These are phyloP conservation scores for Phlebiopsis flavidoalba DNA, from an alignment of 768 basidiomycete genomes.

Conservation along the genomic window DNA sequence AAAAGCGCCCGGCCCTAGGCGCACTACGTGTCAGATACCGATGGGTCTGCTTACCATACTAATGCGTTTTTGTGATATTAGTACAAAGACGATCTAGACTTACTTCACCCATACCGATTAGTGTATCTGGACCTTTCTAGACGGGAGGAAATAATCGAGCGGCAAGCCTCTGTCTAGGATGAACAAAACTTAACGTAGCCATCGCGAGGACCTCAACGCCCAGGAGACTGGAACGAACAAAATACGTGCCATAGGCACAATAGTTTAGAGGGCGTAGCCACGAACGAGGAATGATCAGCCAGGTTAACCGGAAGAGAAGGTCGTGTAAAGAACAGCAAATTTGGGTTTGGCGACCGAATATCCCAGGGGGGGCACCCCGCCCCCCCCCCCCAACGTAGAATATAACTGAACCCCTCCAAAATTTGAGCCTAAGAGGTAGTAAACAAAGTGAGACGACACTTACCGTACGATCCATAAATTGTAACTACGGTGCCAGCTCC, in stretches of 20 bases:
- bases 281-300: too few relatives aligned
- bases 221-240: too few relatives aligned
- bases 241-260: too few relatives aligned
- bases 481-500: conserved; percentile 94
- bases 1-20: conserved; percentile 80
- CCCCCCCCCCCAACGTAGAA: too few relatives aligned
- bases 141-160: conserved; percentile 57
- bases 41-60: conserved; percentile 65
- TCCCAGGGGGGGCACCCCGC: too few relatives aligned
- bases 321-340: too few relatives aligned
- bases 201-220: too few relatives aligned
- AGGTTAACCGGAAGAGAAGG: too few relatives aligned
- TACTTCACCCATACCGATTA: background rate
- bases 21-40: conserved; percentile 87
- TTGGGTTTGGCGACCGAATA: too few relatives aligned
- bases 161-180: conserved; percentile 79
- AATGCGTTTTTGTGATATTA: conserved; percentile 10
- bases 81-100: background rate
- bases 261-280: too few relatives aligned
- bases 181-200: too few relatives aligned
- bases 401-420: conserved; percentile 64
- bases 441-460: conserved; percentile 7
- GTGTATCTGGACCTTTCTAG: conserved; percentile 50
- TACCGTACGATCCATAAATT: conserved; percentile 94
- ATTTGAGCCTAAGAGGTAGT: background rate